A percentile compares a stretch with the other conserved stretches of the same genome.
These are phyloP conservation scores for Eucalyptus paniculata DNA, from an alignment of 345 rosid genomes.

Conservation along the genomic window DNA sequence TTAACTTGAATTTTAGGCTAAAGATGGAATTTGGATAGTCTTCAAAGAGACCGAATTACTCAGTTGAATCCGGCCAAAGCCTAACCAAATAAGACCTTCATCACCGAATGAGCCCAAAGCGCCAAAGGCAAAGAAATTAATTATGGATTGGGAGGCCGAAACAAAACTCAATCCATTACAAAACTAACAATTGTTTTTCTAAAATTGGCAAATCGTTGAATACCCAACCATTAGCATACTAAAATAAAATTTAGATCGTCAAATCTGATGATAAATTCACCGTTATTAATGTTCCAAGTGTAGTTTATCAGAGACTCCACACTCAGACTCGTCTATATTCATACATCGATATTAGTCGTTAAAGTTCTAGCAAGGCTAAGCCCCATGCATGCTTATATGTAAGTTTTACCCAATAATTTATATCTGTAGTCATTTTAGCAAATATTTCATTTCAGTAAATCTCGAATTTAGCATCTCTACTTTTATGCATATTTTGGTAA, in stretches of 20 bases:
- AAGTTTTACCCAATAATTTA: background rate
- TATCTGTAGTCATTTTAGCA: background rate
- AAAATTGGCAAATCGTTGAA: background rate
- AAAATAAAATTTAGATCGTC: background rate
- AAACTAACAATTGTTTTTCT: background rate
- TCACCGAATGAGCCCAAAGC: background rate
- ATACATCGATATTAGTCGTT: background rate
- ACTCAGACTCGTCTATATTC: background rate
- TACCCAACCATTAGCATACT: background rate
- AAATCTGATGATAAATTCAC: background rate
- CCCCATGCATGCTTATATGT: background rate
- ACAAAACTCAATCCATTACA: background rate
- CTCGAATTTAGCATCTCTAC: background rate
- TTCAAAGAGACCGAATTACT: background rate
- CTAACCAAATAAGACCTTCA: background rate
- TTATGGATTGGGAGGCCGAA: background rate
- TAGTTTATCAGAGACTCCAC: background rate
- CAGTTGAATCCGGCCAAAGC: background rate
- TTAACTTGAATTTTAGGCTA: background rate
- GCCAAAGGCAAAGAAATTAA: background rate
- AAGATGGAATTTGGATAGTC: background rate
- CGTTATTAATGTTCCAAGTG: background rate
- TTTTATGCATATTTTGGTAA: too few species aligned
- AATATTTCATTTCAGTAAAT: rapidly evolving
- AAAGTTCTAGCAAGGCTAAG: background rate